Evolutionary conservation across 495 filamentous ascomycete species (phyloP), one percentile per base, ranked within the genome.

Genomic region (Penicillium nucicola): DNA sequence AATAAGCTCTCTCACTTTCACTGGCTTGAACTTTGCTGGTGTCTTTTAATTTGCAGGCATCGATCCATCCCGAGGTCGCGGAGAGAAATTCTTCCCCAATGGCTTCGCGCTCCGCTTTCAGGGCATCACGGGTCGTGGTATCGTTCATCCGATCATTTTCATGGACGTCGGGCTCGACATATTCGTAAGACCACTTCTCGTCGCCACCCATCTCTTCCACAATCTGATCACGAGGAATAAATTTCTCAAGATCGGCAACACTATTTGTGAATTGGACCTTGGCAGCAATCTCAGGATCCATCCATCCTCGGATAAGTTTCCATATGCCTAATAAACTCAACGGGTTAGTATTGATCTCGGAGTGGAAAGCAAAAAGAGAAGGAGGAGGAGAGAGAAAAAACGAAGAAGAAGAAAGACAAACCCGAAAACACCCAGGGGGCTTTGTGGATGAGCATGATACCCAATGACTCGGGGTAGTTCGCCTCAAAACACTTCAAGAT

Each of bases 401-500:
- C n/a, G n/a, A n/a, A n/a, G n/a, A n/a, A n/a, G 4, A 8, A n/a
- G 4, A 31, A 10, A 13, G 28, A 55, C 70, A 7, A 50, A 86
- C 88, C 84, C 65, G 91, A 87, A 71, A 98, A 98, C 14, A 97
- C 72, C 92, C 91, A 98, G 0, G 93, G 93, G 1, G 92, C 83
- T 65, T 96, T 96, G 71, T 98, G 90, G 25, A 98, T 87, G 8
- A 97, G 78, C 33, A 96, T 85, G 2, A 84, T 75, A 32, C 92
- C 92, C 0, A 98, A 77, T 31, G 77, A 87, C 67, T 97, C 93
- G 4, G 93, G 92, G 65, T 97, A 98, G 69, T 96, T 96, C 34
- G 90, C 91, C 72, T 97, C 91, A 63, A 98, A 96, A 65, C 89
- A 93, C 69, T 92, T 92, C 69, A 97, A 92, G 77, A 97, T 90